Percentiles rank a stretch among this genome's conserved stretches.
Conservation (phyloP, 768 basidiomycete species). For the Lyophyllum semitale region DNA sequence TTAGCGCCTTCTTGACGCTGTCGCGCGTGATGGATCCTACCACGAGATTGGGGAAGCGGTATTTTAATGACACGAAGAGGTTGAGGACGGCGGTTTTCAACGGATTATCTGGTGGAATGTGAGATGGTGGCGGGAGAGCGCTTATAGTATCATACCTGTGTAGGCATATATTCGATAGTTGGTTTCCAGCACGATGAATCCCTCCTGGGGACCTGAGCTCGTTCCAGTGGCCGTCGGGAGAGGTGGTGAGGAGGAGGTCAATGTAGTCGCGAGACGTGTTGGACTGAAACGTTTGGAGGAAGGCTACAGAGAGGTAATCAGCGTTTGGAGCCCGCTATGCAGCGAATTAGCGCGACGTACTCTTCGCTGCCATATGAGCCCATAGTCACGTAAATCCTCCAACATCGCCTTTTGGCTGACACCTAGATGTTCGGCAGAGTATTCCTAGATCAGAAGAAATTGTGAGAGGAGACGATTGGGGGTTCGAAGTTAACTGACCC, state of each 20-base stretch:
- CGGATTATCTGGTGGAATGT: slow-evolving; percentile 72
- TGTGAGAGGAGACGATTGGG: background rate
- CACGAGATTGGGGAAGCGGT: slow-evolving; percentile 96
- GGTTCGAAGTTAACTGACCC: slow-evolving; percentile 46
- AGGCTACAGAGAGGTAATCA: slow-evolving; percentile 40
- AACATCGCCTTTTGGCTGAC: slow-evolving; percentile 85
- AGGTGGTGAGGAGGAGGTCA: slow-evolving; percentile 88
- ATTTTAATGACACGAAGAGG: slow-evolving; percentile 89
- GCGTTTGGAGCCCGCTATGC: slow-evolving; percentile 8
- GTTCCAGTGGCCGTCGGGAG: slow-evolving; percentile 65
- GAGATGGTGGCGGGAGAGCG: slow-evolving; percentile 21
- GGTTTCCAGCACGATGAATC: slow-evolving; percentile 96
- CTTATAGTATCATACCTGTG: slow-evolving; percentile 47
- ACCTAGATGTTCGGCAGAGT: slow-evolving; percentile 80
- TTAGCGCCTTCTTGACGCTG: slow-evolving; percentile 91
- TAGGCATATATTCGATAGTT: slow-evolving; percentile 99
- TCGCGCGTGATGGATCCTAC: slow-evolving; percentile 94
- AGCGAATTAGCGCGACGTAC: slow-evolving; percentile 39
- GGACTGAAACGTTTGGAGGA: slow-evolving; percentile 86
- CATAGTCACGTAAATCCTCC: slow-evolving; percentile 91
- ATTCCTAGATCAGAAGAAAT: slow-evolving; percentile 60
- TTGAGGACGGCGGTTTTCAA: slow-evolving; percentile 95
- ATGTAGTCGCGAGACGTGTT: slow-evolving; percentile 90
- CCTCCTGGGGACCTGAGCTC: slow-evolving; percentile 65
- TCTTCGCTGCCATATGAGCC: slow-evolving; percentile 86